Evolutionary conservation across 352 stramenopile species (phyloP).

Genomic region (Sclerospora graminicola): DNA sequence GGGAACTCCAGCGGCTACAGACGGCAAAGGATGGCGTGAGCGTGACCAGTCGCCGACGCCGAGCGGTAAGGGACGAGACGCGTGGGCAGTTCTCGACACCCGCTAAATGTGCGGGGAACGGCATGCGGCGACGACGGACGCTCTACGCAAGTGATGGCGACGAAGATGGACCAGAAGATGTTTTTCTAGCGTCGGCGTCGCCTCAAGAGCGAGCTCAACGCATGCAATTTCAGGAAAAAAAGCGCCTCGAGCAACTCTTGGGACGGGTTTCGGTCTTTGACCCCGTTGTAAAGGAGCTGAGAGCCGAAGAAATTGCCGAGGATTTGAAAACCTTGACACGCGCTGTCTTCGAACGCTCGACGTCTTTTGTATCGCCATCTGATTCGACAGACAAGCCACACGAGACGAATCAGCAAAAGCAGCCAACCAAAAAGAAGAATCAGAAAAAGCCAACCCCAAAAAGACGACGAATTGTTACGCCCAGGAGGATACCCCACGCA

Average conservation of each 20-base stretch:
- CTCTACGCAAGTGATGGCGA: conserved; percentile 15
- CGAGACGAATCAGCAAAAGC: neutral
- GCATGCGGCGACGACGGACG: conserved; percentile 9
- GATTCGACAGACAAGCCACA: conserved; percentile 10
- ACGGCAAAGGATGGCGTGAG: conserved; percentile 53
- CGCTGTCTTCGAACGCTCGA: conserved; percentile 4
- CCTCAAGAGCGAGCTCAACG: conserved; percentile 22
- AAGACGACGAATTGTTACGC: conserved; percentile 12
- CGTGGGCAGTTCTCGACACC: conserved; percentile 6
- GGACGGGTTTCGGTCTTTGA: conserved; percentile 39
- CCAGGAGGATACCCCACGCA: conserved; percentile 12
- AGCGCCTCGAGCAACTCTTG: conserved; percentile 39
- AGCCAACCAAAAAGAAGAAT: conserved; percentile 2
- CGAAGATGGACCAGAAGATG: conserved; percentile 12
- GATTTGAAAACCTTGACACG: conserved; percentile 35
- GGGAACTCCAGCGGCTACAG: conserved; percentile 43
- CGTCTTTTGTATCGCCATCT: neutral
- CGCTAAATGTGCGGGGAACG: conserved; percentile 9
- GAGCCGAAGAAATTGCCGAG: conserved; percentile 17
- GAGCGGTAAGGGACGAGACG: conserved; percentile 17
- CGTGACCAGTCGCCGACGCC: conserved; percentile 48
- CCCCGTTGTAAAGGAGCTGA: conserved; percentile 27
- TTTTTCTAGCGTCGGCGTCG: conserved; percentile 17
- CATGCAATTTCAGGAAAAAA: conserved; percentile 41
- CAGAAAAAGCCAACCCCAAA: conserved; percentile 16